These are phyloP conservation scores for Wallacemonas collosoma DNA, from an alignment of 208 protist genomes.

Conservation along the genomic window DNA sequence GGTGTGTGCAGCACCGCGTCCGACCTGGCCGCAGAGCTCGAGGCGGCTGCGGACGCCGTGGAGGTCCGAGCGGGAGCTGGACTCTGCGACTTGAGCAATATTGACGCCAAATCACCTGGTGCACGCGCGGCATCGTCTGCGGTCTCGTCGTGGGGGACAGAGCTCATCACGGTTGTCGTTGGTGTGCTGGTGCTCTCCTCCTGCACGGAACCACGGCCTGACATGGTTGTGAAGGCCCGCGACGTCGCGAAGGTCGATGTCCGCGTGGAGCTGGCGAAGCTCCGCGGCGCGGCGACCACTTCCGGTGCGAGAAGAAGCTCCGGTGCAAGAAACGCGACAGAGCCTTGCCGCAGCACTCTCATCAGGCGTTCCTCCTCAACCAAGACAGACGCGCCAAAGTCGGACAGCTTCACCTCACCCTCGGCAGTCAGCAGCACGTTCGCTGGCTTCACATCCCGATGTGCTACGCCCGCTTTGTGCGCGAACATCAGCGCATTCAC, in stretches of 20 bases:
- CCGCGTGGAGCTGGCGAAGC: constrained; percentile 21
- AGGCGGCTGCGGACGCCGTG: too few species aligned
- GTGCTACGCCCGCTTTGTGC: constrained; percentile 59
- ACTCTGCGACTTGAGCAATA: neutral
- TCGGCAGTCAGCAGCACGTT: constrained; percentile 69
- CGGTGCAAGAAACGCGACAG: constrained; percentile 73
- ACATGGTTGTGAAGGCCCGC: constrained; percentile 6
- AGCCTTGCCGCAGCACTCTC: constrained; percentile 54
- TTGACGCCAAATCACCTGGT: neutral
- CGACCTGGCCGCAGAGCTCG: too few species aligned
- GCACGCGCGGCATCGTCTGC: neutral
- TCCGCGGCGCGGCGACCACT: constrained; percentile 27
- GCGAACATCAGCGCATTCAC: constrained; percentile 48
- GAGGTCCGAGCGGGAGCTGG: neutral
- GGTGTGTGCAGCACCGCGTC: too few species aligned
- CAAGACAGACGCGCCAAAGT: constrained; percentile 68
- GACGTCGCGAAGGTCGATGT: constrained; percentile 18
- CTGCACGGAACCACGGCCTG: constrained; percentile 8
- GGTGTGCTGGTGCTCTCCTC: neutral
- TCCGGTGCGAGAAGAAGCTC: constrained; percentile 53
- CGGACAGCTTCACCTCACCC: constrained; percentile 69
- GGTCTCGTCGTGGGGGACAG: neutral
- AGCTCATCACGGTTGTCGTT: neutral
- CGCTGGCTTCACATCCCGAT: constrained; percentile 80
- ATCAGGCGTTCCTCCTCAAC: constrained; percentile 31